Conservation (phyloP, 768 basidiomycete genomes). For the Termitomyces sp. region DNA sequence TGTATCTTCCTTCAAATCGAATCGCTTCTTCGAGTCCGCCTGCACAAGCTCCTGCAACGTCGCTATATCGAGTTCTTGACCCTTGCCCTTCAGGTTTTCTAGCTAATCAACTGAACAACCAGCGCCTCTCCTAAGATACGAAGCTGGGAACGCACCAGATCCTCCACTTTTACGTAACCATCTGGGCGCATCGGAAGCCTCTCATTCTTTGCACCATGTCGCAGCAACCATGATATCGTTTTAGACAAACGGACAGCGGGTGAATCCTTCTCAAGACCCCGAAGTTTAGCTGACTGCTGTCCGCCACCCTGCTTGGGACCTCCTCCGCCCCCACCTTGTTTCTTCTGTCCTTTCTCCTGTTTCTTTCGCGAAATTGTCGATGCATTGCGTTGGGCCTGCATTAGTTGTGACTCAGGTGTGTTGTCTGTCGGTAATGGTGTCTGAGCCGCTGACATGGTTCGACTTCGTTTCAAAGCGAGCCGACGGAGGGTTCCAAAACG, state of each 20-base stretch:
- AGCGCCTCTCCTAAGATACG: not conserved
- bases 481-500: not conserved
- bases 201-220: conserved; percentile 81
- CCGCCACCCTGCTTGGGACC: conserved; percentile 1
- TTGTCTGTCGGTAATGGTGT: not conserved
- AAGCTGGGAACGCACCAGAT: conserved; percentile 54
- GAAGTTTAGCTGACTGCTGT: conserved; percentile 34
- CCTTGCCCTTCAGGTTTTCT: conserved; percentile 59
- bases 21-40: conserved; percentile 62
- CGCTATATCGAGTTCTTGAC: conserved; percentile 41
- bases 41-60: conserved; percentile 58
- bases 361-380: conserved; percentile 5
- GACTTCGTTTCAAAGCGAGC: not conserved
- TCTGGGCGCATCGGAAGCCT: conserved; percentile 73
- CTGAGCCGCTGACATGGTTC: not conserved
- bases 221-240: conserved; percentile 85
- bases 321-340: conserved; percentile 6
- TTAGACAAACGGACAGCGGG: conserved; percentile 74
- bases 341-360: conserved; percentile 8
- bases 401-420: not conserved
- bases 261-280: conserved; percentile 57
- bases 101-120: conserved; percentile 39
- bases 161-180: conserved; percentile 77
- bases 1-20: conserved; percentile 49
- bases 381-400: not conserved